Evolutionary conservation across 208 protist species (phyloP).

Genomic region (Acanthamoeba royreba): DNA sequence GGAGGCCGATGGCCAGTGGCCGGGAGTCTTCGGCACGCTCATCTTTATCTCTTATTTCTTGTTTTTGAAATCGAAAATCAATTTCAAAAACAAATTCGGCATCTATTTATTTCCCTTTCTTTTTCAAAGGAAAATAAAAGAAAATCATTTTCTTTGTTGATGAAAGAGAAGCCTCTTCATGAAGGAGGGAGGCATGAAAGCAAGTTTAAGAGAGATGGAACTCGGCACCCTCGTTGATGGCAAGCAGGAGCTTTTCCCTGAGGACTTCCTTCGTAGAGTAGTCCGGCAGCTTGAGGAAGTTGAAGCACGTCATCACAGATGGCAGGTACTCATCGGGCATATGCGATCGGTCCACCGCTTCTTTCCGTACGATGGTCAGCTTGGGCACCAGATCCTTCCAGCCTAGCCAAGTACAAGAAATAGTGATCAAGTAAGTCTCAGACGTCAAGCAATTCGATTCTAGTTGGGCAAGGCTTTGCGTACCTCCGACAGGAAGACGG

Average conservation of each 20-base stretch:
- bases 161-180: too few species aligned
- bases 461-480: background rate
- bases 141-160: too few species aligned
- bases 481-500: conserved; percentile 74
- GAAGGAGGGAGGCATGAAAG: too few species aligned
- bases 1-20: too few species aligned
- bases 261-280: conserved; percentile 74
- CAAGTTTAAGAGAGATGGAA: conserved; percentile 58
- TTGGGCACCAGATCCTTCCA: conserved; percentile 57
- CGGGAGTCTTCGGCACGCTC: too few species aligned
- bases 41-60: too few species aligned
- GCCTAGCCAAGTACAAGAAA: background rate
- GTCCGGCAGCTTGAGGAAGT: conserved; percentile 81
- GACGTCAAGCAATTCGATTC: background rate
- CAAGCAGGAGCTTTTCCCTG: conserved; percentile 66
- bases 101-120: too few species aligned
- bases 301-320: conserved; percentile 78
- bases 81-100: too few species aligned
- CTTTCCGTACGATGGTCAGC: conserved; percentile 68
- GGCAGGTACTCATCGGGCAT: conserved; percentile 60
- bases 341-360: background rate
- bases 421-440: background rate
- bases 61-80: too few species aligned
- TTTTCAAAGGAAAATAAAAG: too few species aligned
- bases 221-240: conserved; percentile 71